A percentile compares a stretch with the other conserved stretches of the same genome.
Evolutionary conservation across 108 stramenopile species (phyloP).

Genomic region (Pelagomonas calceolata): DNA sequence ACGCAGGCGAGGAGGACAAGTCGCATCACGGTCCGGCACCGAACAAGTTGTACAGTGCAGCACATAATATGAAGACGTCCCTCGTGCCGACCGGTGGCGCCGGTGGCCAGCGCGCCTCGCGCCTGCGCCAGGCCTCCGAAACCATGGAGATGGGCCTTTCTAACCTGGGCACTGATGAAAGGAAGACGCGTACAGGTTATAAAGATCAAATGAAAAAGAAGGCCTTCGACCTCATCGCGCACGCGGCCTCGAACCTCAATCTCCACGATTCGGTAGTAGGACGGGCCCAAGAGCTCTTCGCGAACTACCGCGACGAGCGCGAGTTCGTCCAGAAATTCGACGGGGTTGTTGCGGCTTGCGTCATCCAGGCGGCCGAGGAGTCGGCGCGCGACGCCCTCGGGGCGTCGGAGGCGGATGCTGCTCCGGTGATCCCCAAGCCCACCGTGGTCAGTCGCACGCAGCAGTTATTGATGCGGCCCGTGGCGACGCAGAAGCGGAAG

Average conservation of each 20-base stretch:
- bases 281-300: constrained; percentile 70
- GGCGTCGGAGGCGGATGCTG: no score
- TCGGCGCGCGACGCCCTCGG: neutral
- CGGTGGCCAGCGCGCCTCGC: constrained; percentile 51
- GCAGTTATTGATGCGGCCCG: no score
- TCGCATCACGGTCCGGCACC: constrained; percentile 75
- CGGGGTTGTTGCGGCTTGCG: constrained; percentile 3
- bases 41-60: constrained; percentile 60
- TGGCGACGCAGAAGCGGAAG: no score
- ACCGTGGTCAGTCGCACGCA: no score
- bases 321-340: constrained; percentile 71
- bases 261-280: constrained; percentile 70
- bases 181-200: constrained; percentile 69
- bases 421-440: no score
- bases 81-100: constrained; percentile 53
- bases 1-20: constrained; percentile 74
- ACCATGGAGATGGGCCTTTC: constrained; percentile 63
- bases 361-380: neutral
- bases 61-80: constrained; percentile 64
- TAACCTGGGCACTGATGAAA: constrained; percentile 72
- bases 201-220: constrained; percentile 75
- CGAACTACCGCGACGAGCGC: constrained; percentile 77
- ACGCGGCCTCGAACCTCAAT: constrained; percentile 51
- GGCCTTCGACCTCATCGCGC: constrained; percentile 36
- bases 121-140: constrained; percentile 62